A percentile compares a stretch with the other conserved stretches of the same genome.
Evolutionary conservation across 2,329 filamentous ascomycete species (phyloP).

Genomic region (Pyrenochaeta sp.): DNA sequence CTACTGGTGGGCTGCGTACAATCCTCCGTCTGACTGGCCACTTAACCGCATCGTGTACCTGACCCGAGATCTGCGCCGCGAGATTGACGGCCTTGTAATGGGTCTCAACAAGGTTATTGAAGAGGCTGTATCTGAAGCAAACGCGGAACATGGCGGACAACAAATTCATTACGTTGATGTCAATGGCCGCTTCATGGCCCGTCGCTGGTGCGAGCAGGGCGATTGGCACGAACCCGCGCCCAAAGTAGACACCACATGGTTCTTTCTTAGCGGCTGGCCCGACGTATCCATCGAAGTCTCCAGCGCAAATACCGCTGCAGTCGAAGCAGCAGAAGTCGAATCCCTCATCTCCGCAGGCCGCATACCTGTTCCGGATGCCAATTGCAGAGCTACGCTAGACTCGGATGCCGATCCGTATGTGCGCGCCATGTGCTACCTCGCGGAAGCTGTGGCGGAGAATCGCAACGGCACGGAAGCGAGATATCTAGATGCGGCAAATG

Average conservation of each 20-base stretch:
- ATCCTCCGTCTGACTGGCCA: background rate
- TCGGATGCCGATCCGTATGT: constrained; percentile 3
- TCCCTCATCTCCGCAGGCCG: background rate
- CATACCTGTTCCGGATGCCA: constrained; percentile 2
- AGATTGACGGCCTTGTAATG: constrained; percentile 7
- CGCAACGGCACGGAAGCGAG: background rate
- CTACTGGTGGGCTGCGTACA: constrained; percentile 6
- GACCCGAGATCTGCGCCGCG: constrained; percentile 1
- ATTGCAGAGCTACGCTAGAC: background rate
- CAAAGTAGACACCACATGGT: constrained; percentile 1
- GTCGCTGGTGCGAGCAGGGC: constrained; percentile 7
- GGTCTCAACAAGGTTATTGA: constrained; percentile 3
- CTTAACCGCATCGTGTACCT: constrained; percentile 5
- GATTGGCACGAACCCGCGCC: constrained; percentile 6
- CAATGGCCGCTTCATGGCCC: constrained; percentile 1
- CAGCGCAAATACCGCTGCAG: background rate
- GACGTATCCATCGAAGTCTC: constrained; percentile 1
- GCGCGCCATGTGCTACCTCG: background rate
- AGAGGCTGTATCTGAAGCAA: background rate
- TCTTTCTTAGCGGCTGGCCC: constrained; percentile 10
- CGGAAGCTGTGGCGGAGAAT: constrained; percentile 2
- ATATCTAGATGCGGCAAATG: constrained; percentile 8
- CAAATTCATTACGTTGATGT: constrained; percentile 6
- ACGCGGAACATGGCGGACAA: background rate
- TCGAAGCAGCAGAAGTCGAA: constrained; percentile 1